Conservation (phyloP, 495 filamentous ascomycete species). For the Choiromyces venosus region DNA sequence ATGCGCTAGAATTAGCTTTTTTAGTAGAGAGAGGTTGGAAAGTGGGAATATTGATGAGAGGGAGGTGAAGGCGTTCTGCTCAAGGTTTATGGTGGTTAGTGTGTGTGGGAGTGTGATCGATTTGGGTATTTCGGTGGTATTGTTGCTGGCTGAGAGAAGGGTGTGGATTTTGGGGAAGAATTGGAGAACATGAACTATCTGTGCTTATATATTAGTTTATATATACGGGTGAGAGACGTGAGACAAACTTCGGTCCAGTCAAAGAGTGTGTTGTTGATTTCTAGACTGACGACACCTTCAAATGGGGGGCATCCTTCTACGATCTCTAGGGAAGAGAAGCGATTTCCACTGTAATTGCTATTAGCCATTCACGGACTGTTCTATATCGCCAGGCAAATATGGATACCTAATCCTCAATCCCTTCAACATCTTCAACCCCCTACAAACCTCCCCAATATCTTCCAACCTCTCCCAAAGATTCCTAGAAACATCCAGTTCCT, state of each 20-base stretch:
- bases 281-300: slow-evolving; percentile 58
- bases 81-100: slow-evolving; percentile 61
- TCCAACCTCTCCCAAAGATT: slow-evolving; percentile 67
- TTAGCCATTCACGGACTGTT: slow-evolving; percentile 13
- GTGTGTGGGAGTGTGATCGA: slow-evolving; percentile 49
- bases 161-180: slow-evolving; percentile 58
- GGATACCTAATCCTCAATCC: slow-evolving; percentile 65
- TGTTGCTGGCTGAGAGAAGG: slow-evolving; percentile 52
- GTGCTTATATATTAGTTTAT: background rate
- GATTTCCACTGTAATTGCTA: slow-evolving; percentile 59
- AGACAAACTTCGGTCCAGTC: slow-evolving; percentile 62
- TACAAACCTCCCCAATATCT: slow-evolving; percentile 64
- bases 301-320: slow-evolving; percentile 45
- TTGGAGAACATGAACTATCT: slow-evolving; percentile 45
- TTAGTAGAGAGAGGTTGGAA: slow-evolving; percentile 54
- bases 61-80: slow-evolving; percentile 65
- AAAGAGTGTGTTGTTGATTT: slow-evolving; percentile 66
- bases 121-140: slow-evolving; percentile 46
- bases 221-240: slow-evolving; percentile 27
- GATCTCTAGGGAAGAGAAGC: slow-evolving; percentile 54
- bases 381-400: background rate
- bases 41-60: slow-evolving; percentile 57
- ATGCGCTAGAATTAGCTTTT: slow-evolving; percentile 56
- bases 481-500: slow-evolving; percentile 77
- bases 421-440: slow-evolving; percentile 56